Base-by-base conservation (phyloP, 331 rosid genomes). In the Phaseolus coccineus region DNA sequence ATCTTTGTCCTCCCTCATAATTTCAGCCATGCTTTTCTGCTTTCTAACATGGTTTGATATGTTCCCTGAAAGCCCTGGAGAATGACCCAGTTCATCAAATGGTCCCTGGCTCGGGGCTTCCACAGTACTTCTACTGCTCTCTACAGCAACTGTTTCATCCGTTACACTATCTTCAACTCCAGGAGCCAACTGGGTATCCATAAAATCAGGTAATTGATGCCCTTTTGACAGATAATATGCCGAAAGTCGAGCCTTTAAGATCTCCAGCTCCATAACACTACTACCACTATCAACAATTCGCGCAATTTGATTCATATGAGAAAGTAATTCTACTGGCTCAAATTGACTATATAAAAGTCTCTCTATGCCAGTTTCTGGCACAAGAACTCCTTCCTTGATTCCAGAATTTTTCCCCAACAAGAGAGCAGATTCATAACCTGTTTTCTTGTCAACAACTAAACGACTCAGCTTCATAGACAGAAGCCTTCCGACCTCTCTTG, bases 21-120 rank as follows among this genome's bases (percentile, higher is more conserved):
- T 83, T 78, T 91, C 92, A 24, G 96, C 94, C 61, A 93, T 90
- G 81, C 88, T 90, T 83, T 89, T 91, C 87, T 89, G 90, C 84
- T 93, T 93, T 84, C 97, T 91, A 70, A 84, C 76, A 22, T 65
- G 89, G 80, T 59, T 56, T 2, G 59, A 68, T 80, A 77, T 70
- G 70, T 77, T 77, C 39, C 84, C 93, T 7, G 81, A 78, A 62
- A 66, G 13, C 53, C 70, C 83, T 5, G 55, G 63, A 48, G 85
- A 46, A 46, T 71, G 80, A 71, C 72, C 22, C 2, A 28, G 56
- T 59, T 89, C 98, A 48, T 87, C 92, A 72, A 70, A 64, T 37
- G 94, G 94, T 80, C 96, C 93, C 35, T 84, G 92, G 37, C 13
- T 44, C 2, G 83, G 93, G 47, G 84, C 84, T 70, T 87, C 87